These are phyloP conservation scores for Neoboletus subvelutipes DNA, from an alignment of 768 basidiomycete genomes.

Conservation along the genomic window DNA sequence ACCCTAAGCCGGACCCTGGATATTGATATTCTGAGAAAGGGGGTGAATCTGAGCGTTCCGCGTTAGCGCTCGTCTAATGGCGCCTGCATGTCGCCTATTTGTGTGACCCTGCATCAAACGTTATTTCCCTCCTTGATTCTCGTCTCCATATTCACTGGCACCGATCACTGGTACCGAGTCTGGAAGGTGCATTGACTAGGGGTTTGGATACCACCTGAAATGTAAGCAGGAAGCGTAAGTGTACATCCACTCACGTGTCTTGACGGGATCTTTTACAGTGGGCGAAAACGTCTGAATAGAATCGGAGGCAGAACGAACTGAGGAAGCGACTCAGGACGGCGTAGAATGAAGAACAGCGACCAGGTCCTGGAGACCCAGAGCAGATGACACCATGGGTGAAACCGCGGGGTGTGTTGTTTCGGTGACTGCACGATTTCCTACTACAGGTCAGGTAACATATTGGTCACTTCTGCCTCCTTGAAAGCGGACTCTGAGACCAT, in stretches of 20 bases:
- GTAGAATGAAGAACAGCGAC: neutral
- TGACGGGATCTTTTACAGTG: neutral
- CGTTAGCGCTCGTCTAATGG: neutral
- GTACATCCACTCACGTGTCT: neutral
- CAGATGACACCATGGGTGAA: neutral
- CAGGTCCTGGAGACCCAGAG: neutral
- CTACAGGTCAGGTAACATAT: neutral
- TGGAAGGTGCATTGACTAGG: neutral
- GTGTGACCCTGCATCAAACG: neutral
- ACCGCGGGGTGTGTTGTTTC: neutral
- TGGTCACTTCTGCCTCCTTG: neutral
- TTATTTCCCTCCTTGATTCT: neutral
- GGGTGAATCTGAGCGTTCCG: neutral
- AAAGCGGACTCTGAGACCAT: neutral
- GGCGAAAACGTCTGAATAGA: neutral
- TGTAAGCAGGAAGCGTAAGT: neutral
- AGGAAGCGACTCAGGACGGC: neutral
- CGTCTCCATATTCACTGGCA: neutral
- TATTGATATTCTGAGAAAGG: neutral
- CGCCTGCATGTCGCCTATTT: neutral
- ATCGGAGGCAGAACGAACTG: neutral
- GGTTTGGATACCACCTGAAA: neutral
- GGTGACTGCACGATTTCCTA: neutral
- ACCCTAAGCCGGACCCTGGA: neutral
- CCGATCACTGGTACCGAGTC: neutral